Percentiles rank a stretch among this genome's conserved stretches.
phyloP scores from a whole-genome alignment of 2,329 filamentous ascomycete genomes.

The Aplosporella prunicola region DNA sequence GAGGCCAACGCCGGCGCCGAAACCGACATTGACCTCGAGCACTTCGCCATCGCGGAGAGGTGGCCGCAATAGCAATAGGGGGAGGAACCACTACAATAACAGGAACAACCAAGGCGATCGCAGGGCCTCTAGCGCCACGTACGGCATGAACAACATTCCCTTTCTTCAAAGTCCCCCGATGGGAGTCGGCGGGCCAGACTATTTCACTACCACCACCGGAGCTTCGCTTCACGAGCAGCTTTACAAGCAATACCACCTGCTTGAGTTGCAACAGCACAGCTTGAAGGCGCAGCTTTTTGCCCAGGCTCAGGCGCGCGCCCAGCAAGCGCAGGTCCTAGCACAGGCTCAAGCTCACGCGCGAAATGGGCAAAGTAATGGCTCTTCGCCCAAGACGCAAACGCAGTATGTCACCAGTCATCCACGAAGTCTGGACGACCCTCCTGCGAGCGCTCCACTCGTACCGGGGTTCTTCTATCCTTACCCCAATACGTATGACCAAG shows the following conservation, averaged over 20 bases:
- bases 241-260: constrained; percentile 40
- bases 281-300: constrained; percentile 26
- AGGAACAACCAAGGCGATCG: constrained; percentile 40
- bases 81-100: constrained; percentile 37
- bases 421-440: constrained; percentile 12
- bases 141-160: constrained; percentile 28
- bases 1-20: constrained; percentile 41
- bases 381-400: constrained; percentile 3
- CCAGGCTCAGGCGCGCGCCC: constrained; percentile 20
- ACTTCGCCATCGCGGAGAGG: constrained; percentile 39
- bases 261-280: constrained; percentile 33
- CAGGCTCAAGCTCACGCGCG: constrained; percentile 15
- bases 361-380: constrained; percentile 9
- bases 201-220: constrained; percentile 31
- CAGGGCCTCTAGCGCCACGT: constrained; percentile 49
- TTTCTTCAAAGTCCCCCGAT: constrained; percentile 37
- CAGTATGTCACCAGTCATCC: constrained; percentile 8
- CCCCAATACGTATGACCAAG: constrained; percentile 32
- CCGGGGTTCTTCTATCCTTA: constrained; percentile 39
- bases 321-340: constrained; percentile 26
- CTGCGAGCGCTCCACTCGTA: constrained; percentile 18
- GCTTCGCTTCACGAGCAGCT: constrained; percentile 40
- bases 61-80: constrained; percentile 36
- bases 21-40: constrained; percentile 45
- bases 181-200: constrained; percentile 30